Evolutionary conservation across 2,329 filamentous ascomycete species (phyloP), one percentile per base, ranked within the genome.

Genomic region (Emergomyces orientalis): DNA sequence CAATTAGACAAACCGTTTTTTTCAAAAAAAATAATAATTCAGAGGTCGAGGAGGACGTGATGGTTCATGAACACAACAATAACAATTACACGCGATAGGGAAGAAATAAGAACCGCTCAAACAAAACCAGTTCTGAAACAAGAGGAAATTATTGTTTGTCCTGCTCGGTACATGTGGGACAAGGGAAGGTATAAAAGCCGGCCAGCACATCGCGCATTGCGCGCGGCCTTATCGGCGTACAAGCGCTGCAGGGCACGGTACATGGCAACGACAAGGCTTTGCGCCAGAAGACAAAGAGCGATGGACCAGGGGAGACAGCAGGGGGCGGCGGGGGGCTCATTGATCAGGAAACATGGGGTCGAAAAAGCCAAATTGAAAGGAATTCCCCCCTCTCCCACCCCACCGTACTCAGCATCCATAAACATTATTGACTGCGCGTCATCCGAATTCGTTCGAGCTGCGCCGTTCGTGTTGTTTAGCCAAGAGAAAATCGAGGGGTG

Each of bases 321-420:
- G 27, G 27, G 27, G 1, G 17, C n/a, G 54, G 19, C 9, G 32
- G 54, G 37, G 9, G 7, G n/a, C n/a, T 19, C n/a, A 57, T 57
- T 27, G 54, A 57, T 41, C 54, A 32, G 54, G 32, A 57, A 57
- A 39, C n/a, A 58, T 45, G 55, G 55, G 37, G 55, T 6, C 4
- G 5, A 19, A 58, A 32, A 19, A 39, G 3, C 14, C 22, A 9
- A 6, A n/a, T 8, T 14, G 25, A 32, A 59, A 27, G 30, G 27
- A 3, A 25, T 27, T 51, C 11, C 32, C 32, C 7, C 32, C 32
- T 45, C 14, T 6, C 13, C 25, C 39, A 3, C 13, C 19, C 54
- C n/a, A 34, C n/a, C 34, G 19, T 37, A 14, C 39, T 22, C 55
- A 58, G 22, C 13, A 58, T 25, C n/a, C 32, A 27, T 9, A 41